A percentile compares a stretch with the other conserved stretches of the same genome.
phyloP scores from a whole-genome alignment of 2,329 filamentous ascomycete genomes.

The Exophiala sp. region DNA sequence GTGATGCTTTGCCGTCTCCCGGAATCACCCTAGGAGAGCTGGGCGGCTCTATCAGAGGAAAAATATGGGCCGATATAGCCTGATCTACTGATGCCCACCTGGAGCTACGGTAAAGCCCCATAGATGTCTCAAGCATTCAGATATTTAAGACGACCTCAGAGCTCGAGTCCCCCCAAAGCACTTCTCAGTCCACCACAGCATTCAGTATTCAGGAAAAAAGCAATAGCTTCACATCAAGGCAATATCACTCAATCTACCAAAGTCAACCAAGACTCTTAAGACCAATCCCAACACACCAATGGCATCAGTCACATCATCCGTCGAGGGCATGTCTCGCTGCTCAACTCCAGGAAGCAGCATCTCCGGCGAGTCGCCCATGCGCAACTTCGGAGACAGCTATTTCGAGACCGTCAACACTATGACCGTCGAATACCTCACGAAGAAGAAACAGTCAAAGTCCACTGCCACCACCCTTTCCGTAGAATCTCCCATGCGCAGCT shows the following conservation, averaged over 20 bases:
- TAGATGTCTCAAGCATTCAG: too few relatives aligned
- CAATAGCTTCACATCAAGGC: background rate
- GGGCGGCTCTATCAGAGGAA: too few relatives aligned
- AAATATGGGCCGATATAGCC: too few relatives aligned
- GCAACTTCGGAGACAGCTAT: constrained; percentile 17
- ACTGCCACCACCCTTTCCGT: background rate
- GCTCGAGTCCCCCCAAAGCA: too few relatives aligned
- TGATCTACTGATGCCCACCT: too few relatives aligned
- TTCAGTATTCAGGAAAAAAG: background rate
- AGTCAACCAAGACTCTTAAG: too few relatives aligned
- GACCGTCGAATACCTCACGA: constrained; percentile 3
- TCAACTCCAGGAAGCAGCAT: constrained; percentile 5
- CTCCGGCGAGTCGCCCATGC: constrained; percentile 5
- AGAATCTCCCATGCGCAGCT: constrained; percentile 5
- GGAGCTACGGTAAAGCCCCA: too few relatives aligned
- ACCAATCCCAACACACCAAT: constrained; percentile 1
- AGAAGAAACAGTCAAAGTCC: constrained; percentile 1
- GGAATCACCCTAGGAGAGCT: too few relatives aligned
- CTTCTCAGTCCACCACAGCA: too few relatives aligned
- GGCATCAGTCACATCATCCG: background rate
- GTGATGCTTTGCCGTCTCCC: background rate
- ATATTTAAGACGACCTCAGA: too few relatives aligned
- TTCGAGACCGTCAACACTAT: constrained; percentile 18
- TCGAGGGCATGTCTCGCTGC: too few relatives aligned
- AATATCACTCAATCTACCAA: background rate